Conservation (phyloP, 306 rosid genomes). For the Quercus engelmannii region DNA sequence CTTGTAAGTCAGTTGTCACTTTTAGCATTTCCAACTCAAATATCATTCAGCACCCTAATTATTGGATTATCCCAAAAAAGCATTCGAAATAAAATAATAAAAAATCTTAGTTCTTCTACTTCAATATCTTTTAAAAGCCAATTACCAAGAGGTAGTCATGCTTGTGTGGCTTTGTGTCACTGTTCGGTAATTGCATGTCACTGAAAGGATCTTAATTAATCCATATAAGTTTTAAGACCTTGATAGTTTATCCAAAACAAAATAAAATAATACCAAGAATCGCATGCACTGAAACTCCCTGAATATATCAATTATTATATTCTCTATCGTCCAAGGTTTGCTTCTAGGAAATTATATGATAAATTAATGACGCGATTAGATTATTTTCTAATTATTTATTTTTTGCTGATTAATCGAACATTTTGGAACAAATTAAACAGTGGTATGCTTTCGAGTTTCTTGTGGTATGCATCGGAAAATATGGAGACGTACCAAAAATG, state of each 20-base stretch:
- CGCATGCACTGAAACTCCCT: too few relatives aligned
- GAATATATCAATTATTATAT: not conserved
- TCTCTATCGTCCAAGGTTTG: not conserved
- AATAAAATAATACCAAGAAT: not conserved
- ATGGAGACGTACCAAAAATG: conserved; percentile 51
- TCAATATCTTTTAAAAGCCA: not conserved
- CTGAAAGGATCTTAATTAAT: not conserved
- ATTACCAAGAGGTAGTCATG: not conserved
- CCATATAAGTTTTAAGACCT: not conserved
- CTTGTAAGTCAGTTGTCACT: too few relatives aligned
- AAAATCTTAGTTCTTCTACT: too few relatives aligned
- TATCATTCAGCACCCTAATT: too few relatives aligned
- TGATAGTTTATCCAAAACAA: not conserved
- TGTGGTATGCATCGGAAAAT: conserved; percentile 55
- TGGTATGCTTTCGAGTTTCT: conserved; percentile 58
- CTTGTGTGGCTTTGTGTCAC: not conserved
- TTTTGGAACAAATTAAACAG: conserved; percentile 14
- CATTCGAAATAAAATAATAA: too few relatives aligned
- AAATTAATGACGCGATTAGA: not conserved
- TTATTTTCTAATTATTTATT: not conserved
- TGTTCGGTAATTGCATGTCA: not conserved
- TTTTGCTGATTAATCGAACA: not conserved
- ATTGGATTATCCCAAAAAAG: too few relatives aligned
- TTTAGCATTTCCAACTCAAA: too few relatives aligned
- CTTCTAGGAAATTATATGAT: not conserved